These are phyloP conservation scores for Halenospora varia DNA, from an alignment of 495 filamentous ascomycete species.

Conservation along the genomic window DNA sequence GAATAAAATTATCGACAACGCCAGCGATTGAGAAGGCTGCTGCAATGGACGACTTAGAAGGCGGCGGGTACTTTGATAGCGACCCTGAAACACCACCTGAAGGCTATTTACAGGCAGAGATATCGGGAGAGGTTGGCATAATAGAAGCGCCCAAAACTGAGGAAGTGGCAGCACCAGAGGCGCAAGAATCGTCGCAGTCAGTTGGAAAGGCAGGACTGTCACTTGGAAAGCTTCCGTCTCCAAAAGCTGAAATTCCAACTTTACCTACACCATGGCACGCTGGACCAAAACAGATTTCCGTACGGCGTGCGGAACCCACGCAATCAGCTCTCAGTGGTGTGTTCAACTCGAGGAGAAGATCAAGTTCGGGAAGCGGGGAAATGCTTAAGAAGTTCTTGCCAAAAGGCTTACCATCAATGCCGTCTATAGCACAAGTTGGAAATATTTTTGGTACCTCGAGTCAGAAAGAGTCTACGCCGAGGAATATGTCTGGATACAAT, in stretches of 20 bases:
- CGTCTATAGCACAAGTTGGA: conserved; percentile 48
- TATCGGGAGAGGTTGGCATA: too few species aligned
- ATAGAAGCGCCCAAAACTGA: too few species aligned
- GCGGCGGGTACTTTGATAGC: conserved; percentile 49
- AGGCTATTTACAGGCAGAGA: neutral
- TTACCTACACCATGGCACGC: conserved; percentile 30
- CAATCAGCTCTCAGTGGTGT: conserved; percentile 36
- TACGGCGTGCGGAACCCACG: conserved; percentile 26
- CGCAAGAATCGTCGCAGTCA: neutral
- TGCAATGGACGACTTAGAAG: conserved; percentile 55
- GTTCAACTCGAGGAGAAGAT: conserved; percentile 32
- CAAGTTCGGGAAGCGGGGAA: conserved; percentile 40
- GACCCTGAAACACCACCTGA: conserved; percentile 18
- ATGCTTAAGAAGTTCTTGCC: conserved; percentile 43
- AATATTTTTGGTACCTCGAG: conserved; percentile 38
- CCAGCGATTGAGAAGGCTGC: conserved; percentile 72
- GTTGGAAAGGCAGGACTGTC: conserved; percentile 26
- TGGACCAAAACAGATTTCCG: conserved; percentile 37
- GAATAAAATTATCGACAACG: conserved; percentile 65
- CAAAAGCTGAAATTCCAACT: conserved; percentile 18
- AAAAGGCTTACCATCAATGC: conserved; percentile 45
- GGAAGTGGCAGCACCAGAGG: neutral
- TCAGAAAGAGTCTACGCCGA: neutral
- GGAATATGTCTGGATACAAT: neutral
- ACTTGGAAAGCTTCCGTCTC: conserved; percentile 26